Base-by-base conservation (phyloP, 2,329 filamentous ascomycete species). In the Alternaria consortialis region DNA sequence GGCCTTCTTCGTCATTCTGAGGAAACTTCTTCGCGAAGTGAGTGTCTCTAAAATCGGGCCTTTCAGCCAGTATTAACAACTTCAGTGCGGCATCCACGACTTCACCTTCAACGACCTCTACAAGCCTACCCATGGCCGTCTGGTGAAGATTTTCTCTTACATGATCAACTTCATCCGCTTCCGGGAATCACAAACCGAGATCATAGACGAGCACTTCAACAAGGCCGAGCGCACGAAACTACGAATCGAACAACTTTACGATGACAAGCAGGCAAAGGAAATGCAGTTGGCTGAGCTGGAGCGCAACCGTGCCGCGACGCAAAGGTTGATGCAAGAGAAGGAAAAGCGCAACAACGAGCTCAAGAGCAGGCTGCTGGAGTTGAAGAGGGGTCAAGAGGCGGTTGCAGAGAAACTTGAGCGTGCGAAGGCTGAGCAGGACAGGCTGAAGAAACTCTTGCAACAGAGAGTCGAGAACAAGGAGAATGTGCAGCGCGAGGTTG, bases 141-240 rank as follows among this genome's bases (percentile, higher is more conserved):
- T 98, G 13, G 91, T 94, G 74, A 97, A 95, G 82, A 96, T 98
- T 74, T 95, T 99, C 78, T 97, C 92, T 67, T 97, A 97, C 80
- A 87, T 98, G 66, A 99, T 99, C 84, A 99, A 99, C 81, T 99
- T 99, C 80, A 94, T 98, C 69, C 90, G 95, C 54, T 99, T 98
- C 81, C 91, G 95, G 71, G 94, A 97, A 81, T 93, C 91, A 64
- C 94, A 98, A 79, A 96, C 93, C 1, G 84, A 84, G 39, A 88
- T 95, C 31, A 97, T 98, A 66, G 94, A 97, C 77, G 88, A 96
- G 77, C 91, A 98, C 80, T 95, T 95, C 82, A 95, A 97, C 83
- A 94, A 92, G 72, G 88, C 91, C 12, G 93, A 97, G 80, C 88
- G 87, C 60, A 94, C 91, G 2, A 97, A 97, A 80, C 84, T 90